phyloP scores from a whole-genome alignment of 2,329 filamentous ascomycete species.

The Paracorniculantispora psalliotae region DNA sequence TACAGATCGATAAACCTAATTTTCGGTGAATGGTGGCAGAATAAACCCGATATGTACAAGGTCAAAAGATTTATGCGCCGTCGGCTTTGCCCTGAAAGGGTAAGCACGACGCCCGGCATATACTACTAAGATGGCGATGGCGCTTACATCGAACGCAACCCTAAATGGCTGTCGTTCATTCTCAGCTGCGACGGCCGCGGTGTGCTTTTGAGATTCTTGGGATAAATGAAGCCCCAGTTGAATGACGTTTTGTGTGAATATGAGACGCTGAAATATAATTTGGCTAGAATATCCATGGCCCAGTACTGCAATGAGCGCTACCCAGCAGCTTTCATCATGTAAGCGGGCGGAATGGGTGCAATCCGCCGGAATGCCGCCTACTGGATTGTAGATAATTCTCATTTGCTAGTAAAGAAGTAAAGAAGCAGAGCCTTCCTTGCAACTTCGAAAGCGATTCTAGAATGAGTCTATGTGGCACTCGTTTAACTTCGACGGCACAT shows the following conservation, averaged over 20 bases:
- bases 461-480: not conserved
- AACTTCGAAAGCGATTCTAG: not conserved
- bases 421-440: not conserved
- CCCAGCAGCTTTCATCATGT: too few species aligned
- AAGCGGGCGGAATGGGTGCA: too few species aligned
- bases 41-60: not conserved
- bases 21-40: not conserved
- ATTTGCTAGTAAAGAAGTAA: too few species aligned
- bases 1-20: not conserved
- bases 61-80: not conserved
- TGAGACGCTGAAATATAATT: too few species aligned
- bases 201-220: not conserved
- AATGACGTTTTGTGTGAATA: not conserved
- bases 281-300: too few species aligned
- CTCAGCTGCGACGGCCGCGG: not conserved
- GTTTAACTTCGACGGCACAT: not conserved
- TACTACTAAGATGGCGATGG: conserved; percentile 6
- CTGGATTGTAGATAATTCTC: too few species aligned
- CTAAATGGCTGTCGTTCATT: conserved; percentile 7
- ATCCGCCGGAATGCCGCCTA: too few species aligned
- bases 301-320: too few species aligned
- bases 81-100: not conserved
- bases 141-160: conserved; percentile 1
- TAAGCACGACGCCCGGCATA: conserved; percentile 7
- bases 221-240: not conserved